A percentile compares a stretch with the other conserved stretches of the same genome.
These are phyloP conservation scores for Aspergillus eucalypticola DNA, from an alignment of 2,329 filamentous ascomycete genomes.

Conservation along the genomic window DNA sequence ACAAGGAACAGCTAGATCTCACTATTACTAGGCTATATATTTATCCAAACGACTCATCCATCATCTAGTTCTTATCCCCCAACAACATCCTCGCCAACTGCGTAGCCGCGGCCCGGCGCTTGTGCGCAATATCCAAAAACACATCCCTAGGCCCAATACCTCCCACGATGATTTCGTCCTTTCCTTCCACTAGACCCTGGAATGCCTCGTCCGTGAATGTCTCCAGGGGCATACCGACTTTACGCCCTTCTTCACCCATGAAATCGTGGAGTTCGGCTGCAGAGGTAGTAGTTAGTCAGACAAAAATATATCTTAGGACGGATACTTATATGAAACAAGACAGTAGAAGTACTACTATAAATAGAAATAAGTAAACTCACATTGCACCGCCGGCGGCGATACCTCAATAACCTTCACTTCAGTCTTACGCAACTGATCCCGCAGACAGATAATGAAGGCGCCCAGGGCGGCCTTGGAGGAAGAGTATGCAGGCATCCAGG, in stretches of 20 bases:
- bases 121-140: conserved; percentile 37
- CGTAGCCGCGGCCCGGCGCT: conserved; percentile 25
- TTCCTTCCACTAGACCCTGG: conserved; percentile 42
- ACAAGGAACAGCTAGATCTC: too few species aligned
- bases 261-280: conserved; percentile 54
- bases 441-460: conserved; percentile 48
- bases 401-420: conserved; percentile 51
- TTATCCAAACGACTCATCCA: too few species aligned
- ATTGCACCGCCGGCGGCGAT: conserved; percentile 46
- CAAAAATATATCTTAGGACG: neutral
- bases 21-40: too few species aligned
- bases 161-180: conserved; percentile 47
- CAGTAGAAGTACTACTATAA: neutral
- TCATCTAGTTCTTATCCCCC: neutral
- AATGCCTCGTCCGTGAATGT: conserved; percentile 51
- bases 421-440: conserved; percentile 42
- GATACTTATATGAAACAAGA: too few species aligned
- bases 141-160: conserved; percentile 27
- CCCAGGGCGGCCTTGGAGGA: conserved; percentile 58
- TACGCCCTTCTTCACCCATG: conserved; percentile 46
- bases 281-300: neutral
- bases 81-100: conserved; percentile 11
- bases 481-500: conserved; percentile 54
- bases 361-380: conserved; percentile 20
- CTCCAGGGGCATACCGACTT: conserved; percentile 52